These are phyloP conservation scores for Epichloe baconii DNA, from an alignment of 2,329 filamentous ascomycete genomes.

Conservation along the genomic window DNA sequence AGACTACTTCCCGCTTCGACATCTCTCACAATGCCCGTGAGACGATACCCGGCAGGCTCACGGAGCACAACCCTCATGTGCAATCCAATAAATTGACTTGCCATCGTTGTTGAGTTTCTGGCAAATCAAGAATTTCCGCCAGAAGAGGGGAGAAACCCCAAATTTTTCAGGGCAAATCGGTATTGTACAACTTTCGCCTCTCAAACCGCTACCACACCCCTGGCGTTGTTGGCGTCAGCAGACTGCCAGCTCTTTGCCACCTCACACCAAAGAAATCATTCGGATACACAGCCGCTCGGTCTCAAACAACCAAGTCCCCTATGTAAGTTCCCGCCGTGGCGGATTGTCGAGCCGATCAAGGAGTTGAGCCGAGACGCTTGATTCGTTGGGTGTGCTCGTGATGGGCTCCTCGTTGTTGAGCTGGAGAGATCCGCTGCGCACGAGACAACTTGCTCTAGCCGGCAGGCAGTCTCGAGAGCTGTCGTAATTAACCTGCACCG, in stretches of 20 bases:
- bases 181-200: background rate
- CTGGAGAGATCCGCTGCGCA: background rate
- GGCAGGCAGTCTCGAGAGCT: background rate
- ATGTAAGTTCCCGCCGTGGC: background rate
- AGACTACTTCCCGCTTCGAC: conserved; percentile 55
- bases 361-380: background rate
- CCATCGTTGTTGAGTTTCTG: conserved; percentile 18
- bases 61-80: conserved; percentile 62
- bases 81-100: conserved; percentile 60
- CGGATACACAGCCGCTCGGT: background rate
- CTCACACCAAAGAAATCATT: background rate
- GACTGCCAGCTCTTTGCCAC: background rate
- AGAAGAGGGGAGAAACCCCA: background rate
- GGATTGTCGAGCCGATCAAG: background rate
- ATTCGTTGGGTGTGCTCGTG: background rate
- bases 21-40: conserved; percentile 58
- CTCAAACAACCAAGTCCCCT: background rate
- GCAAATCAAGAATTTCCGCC: background rate
- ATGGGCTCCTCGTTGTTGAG: background rate
- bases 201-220: background rate
- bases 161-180: background rate
- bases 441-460: background rate
- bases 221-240: background rate
- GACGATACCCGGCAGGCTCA: conserved; percentile 46
- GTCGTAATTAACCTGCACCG: background rate